Base-by-base conservation (phyloP, 2,329 filamentous ascomycete genomes). In the Claviceps lovelessii region DNA sequence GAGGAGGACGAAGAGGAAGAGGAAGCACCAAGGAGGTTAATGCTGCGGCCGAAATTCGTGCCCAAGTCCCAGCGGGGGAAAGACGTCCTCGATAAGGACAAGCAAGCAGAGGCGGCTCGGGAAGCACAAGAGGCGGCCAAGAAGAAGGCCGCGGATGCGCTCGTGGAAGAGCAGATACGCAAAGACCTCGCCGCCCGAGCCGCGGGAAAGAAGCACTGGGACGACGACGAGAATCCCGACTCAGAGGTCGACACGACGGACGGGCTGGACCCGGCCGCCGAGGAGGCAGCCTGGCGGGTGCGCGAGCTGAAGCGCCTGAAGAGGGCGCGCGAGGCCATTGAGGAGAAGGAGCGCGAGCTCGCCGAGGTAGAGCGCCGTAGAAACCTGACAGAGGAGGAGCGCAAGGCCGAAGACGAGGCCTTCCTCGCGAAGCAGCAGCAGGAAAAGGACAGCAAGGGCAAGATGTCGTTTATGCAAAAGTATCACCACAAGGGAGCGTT, bases 401-500 rank as follows among this genome's bases (percentile, higher is more conserved):
- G 93, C 50, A 82, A 84, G 56, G 84, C 82, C 56, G 93, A 98
- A 68, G 93, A 98, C 68, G 80, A 83, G 47, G 86, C 79, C 52
- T 88, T 82, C 68, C 73, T 97, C 19, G 83, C 84, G 1, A 76
- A 78, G 60, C 91, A 97, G 70, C 82, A 85, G 61, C 86, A 86
- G 58, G 90, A 95, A 59, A 87, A 88, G 62, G 83, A 86, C 58
- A 70, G 76, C 52, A 84, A 85, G 57, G 89, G 89, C 53, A 86
- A 91, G 70, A 88, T 93, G 77, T 80, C 80, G 2, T 96, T 83
- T 68, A 88, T 97, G 86, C 90, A 96, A 66, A 90, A 90, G 67
- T 98, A 97, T 73, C 90, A 88, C 70, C 93, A 98, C 76, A 91
- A 90, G 72, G 93, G 93, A 51, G 93, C 93, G 17, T 98, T 97